Percentiles rank a stretch among this genome's conserved stretches.
Conservation (phyloP, 768 basidiomycete genomes). For the Rhodosporidiobolus sp. region DNA sequence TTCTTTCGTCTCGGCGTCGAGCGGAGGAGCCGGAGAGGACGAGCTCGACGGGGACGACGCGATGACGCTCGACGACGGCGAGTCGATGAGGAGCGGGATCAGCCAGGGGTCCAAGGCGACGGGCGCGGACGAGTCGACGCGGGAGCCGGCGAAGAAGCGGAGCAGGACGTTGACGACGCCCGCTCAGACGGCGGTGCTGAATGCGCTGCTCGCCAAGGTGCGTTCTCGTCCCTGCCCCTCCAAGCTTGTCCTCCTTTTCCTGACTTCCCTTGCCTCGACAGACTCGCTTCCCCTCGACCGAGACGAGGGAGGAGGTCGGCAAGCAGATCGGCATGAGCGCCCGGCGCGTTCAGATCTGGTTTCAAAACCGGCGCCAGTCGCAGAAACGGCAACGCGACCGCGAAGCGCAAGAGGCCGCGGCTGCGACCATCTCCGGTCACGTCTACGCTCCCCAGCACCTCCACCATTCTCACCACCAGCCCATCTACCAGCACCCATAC, state of each 20-base stretch:
- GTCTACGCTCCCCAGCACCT: too few species aligned
- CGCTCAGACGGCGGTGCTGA: constrained; percentile 81
- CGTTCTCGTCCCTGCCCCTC: constrained; percentile 25
- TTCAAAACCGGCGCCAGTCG: constrained; percentile 41
- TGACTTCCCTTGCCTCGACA: constrained; percentile 44
- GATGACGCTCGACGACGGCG: constrained; percentile 25
- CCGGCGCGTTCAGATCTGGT: constrained; percentile 69
- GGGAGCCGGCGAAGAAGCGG: constrained; percentile 49
- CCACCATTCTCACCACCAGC: neutral
- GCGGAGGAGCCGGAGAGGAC: constrained; percentile 1
- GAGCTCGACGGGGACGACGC: constrained; percentile 1
- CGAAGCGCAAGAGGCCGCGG: constrained; percentile 16
- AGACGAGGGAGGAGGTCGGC: constrained; percentile 82
- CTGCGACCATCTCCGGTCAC: neutral
- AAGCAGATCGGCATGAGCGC: constrained; percentile 82
- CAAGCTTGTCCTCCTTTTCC: neutral
- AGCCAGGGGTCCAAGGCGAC: constrained; percentile 12
- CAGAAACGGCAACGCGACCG: constrained; percentile 40
- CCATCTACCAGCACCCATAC: constrained; percentile 19
- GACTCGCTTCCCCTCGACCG: constrained; percentile 86
- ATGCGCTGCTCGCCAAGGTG: constrained; percentile 81
- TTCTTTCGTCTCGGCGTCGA: neutral
- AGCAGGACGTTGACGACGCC: constrained; percentile 81
- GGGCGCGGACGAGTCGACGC: neutral
- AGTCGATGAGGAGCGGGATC: constrained; percentile 2